Evolutionary conservation across 257 asterid species (phyloP).

Genomic region (Nicotiana obtusifolia): DNA sequence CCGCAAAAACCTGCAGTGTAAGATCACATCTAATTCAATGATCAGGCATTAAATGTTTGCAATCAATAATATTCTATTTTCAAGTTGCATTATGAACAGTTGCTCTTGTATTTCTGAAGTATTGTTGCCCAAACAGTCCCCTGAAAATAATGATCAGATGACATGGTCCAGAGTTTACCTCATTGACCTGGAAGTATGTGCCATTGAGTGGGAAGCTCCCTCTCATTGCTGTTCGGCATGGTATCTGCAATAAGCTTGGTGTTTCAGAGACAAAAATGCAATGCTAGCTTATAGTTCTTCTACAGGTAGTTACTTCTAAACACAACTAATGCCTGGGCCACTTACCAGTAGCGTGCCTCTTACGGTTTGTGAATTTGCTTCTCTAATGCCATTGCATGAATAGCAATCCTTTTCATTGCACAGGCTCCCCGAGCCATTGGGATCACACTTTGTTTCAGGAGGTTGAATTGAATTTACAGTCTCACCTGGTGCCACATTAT

Average conservation of each 20-base stretch:
- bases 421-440: conserved; percentile 37
- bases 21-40: conserved; percentile 1
- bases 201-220: conserved; percentile 98
- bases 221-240: conserved; percentile 95
- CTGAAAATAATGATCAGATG: conserved; percentile 4
- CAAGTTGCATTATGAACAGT: background rate
- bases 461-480: conserved; percentile 67
- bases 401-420: conserved; percentile 59
- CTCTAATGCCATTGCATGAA: conserved; percentile 58
- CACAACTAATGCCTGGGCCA: conserved; percentile 9
- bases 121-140: background rate
- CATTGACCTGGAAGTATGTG: conserved; percentile 95
- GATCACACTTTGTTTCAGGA: conserved; percentile 56
- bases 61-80: background rate
- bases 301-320: background rate
- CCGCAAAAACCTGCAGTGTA: conserved; percentile 68
- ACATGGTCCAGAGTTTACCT: conserved; percentile 41
- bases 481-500: conserved; percentile 51
- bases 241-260: conserved; percentile 47
- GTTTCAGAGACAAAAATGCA: conserved; percentile 15
- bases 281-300: conserved; percentile 2
- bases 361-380: conserved; percentile 63
- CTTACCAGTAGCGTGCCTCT: conserved; percentile 98
- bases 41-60: background rate
- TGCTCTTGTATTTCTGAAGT: background rate